Conservation (phyloP, 495 filamentous ascomycete genomes). For the Polyplosphaeria fusca region DNA sequence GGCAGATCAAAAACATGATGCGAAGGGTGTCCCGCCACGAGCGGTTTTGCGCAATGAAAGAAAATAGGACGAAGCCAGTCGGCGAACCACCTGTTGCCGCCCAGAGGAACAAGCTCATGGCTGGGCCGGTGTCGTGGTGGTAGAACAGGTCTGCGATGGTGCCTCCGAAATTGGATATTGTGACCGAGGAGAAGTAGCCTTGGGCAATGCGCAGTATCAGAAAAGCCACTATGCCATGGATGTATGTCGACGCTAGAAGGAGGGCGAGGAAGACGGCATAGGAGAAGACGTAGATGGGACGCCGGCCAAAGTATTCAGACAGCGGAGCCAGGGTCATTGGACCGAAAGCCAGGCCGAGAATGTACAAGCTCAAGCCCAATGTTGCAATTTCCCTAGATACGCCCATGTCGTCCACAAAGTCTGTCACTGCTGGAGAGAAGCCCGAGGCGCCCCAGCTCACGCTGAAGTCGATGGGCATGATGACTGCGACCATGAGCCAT, state of each 20-base stretch:
- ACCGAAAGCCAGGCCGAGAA: conserved; percentile 32
- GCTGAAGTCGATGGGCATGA: conserved; percentile 16
- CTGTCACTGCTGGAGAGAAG: conserved; percentile 36
- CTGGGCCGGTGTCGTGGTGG: conserved; percentile 14
- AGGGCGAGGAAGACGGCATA: conserved; percentile 33
- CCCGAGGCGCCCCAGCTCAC: conserved; percentile 46
- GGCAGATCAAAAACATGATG: conserved; percentile 17
- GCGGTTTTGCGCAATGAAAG: conserved; percentile 5
- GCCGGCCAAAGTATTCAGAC: conserved; percentile 38
- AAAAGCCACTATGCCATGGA: neutral
- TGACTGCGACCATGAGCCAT: conserved; percentile 43
- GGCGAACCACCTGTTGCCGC: conserved; percentile 20
- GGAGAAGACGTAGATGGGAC: conserved; percentile 38
- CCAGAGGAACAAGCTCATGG: conserved; percentile 17
- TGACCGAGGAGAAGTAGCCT: conserved; percentile 13
- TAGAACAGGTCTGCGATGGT: conserved; percentile 18
- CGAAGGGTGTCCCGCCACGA: conserved; percentile 15
- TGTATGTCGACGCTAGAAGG: neutral
- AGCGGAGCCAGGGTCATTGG: conserved; percentile 32
- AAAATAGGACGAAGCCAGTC: conserved; percentile 17
- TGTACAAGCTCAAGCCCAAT: conserved; percentile 40
- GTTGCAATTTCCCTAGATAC: conserved; percentile 34
- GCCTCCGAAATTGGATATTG: conserved; percentile 15
- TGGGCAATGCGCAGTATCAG: conserved; percentile 5
- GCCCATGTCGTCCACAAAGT: conserved; percentile 28